phyloP scores from a whole-genome alignment of 116 monocot species.

The Iris pallida region DNA sequence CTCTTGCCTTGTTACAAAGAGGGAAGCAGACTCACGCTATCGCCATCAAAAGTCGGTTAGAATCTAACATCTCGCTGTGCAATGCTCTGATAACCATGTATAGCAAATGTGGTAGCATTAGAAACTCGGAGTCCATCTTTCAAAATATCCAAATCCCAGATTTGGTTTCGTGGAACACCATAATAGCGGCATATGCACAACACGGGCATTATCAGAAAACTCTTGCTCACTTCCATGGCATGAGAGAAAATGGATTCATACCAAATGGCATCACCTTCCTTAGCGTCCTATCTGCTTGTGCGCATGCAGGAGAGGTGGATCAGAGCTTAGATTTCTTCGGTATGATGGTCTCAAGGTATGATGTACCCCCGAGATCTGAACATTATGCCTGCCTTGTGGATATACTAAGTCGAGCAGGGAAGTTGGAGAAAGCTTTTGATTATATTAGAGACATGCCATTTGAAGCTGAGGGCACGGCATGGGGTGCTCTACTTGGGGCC shows the following conservation, averaged over 20 bases:
- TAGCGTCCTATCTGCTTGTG: constrained; percentile 62
- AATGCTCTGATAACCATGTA: constrained; percentile 90
- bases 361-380: constrained; percentile 45
- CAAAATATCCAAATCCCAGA: constrained; percentile 24
- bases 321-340: constrained; percentile 60
- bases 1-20: constrained; percentile 53
- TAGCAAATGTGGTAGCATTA: constrained; percentile 76
- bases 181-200: constrained; percentile 70
- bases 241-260: constrained; percentile 37
- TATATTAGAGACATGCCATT: constrained; percentile 61
- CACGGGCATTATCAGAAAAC: constrained; percentile 67
- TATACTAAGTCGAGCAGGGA: constrained; percentile 60
- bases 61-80: constrained; percentile 39
- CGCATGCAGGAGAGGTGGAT: constrained; percentile 61
- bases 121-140: constrained; percentile 47
- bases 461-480: constrained; percentile 46
- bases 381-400: constrained; percentile 87
- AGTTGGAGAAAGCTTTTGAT: constrained; percentile 57
- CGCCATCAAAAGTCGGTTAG: constrained; percentile 42
- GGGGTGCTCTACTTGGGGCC: constrained; percentile 70
- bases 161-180: constrained; percentile 70
- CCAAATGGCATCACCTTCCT: constrained; percentile 86
- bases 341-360: constrained; percentile 52
- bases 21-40: constrained; percentile 68
- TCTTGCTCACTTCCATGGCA: constrained; percentile 41